phyloP scores from a whole-genome alignment of 192 early-diverging fungal species.

The Coemansia sp. region DNA sequence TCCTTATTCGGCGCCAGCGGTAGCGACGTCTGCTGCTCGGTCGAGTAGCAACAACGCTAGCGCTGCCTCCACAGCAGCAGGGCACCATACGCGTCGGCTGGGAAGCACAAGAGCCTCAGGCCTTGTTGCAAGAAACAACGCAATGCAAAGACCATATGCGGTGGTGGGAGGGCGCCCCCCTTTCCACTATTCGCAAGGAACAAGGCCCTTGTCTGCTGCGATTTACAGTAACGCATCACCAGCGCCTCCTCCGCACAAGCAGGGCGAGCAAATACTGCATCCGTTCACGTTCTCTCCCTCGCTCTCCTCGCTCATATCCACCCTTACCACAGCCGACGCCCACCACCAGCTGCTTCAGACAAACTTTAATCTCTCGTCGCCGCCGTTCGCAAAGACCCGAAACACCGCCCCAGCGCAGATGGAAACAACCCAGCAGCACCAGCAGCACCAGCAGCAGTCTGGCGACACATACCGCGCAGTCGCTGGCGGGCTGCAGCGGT shows the following conservation, averaged over 20 bases:
- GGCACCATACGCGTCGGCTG: background rate
- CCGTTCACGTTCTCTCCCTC: conserved; percentile 47
- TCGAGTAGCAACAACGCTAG: background rate
- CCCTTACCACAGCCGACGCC: conserved; percentile 6
- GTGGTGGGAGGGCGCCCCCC: background rate
- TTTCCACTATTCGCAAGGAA: conserved; percentile 2
- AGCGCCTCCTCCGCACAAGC: background rate
- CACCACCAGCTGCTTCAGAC: conserved; percentile 7
- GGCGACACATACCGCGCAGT: background rate
- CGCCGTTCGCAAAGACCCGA: background rate
- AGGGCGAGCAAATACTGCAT: background rate
- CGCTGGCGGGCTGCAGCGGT: background rate
- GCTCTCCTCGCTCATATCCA: conserved; percentile 27
- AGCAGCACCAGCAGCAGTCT: background rate
- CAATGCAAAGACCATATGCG: background rate
- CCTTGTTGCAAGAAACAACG: background rate
- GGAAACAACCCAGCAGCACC: background rate
- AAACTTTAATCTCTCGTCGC: background rate
- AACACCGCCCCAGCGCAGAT: background rate
- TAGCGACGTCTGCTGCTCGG: background rate
- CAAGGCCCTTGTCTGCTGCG: background rate
- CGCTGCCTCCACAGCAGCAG: background rate
- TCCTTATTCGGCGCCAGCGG: conserved; percentile 3
- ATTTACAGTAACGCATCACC: background rate
- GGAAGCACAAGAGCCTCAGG: background rate